phyloP scores from a whole-genome alignment of 1,139 yeast genomes.

The Pichia inconspicua region DNA sequence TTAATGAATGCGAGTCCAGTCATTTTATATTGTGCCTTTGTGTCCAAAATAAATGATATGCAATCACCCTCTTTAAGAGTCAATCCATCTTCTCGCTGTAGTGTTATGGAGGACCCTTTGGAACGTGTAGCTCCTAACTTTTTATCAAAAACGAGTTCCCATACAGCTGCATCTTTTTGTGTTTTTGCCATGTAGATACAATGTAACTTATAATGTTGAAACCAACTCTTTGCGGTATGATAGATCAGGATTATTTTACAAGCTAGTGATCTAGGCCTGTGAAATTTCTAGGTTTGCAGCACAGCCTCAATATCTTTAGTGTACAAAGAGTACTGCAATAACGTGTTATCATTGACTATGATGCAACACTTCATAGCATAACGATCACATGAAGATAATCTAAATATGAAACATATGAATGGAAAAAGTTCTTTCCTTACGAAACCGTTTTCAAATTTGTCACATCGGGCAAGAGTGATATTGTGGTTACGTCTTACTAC shows the following conservation, averaged over 20 bases:
- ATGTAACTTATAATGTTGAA: too few relatives aligned
- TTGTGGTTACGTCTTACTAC: constrained; percentile 7
- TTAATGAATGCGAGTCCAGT: constrained; percentile 32
- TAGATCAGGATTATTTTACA: too few relatives aligned
- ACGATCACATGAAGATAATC: too few relatives aligned
- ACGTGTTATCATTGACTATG: too few relatives aligned
- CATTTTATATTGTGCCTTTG: background rate
- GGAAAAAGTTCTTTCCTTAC: too few relatives aligned
- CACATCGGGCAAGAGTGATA: constrained; percentile 8
- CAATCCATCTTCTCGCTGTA: constrained; percentile 31
- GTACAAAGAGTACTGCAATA: too few relatives aligned
- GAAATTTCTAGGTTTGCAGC: too few relatives aligned
- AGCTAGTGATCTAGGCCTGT: background rate
- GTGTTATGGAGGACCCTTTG: constrained; percentile 15
- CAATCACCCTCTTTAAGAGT: constrained; percentile 37
- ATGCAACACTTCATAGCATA: too few relatives aligned
- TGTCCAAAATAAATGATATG: constrained; percentile 23
- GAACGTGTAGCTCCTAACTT: constrained; percentile 12
- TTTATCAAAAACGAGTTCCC: constrained; percentile 19
- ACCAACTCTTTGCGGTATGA: too few relatives aligned
- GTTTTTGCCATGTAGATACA: constrained; percentile 18
- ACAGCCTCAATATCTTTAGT: too few relatives aligned
- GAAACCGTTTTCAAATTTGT: constrained; percentile 11
- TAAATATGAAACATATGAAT: too few relatives aligned
- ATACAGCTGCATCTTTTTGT: constrained; percentile 18